Evolutionary conservation across 257 asterid genomes (phyloP).

Genomic region (Solanum megistacrolobum): DNA sequence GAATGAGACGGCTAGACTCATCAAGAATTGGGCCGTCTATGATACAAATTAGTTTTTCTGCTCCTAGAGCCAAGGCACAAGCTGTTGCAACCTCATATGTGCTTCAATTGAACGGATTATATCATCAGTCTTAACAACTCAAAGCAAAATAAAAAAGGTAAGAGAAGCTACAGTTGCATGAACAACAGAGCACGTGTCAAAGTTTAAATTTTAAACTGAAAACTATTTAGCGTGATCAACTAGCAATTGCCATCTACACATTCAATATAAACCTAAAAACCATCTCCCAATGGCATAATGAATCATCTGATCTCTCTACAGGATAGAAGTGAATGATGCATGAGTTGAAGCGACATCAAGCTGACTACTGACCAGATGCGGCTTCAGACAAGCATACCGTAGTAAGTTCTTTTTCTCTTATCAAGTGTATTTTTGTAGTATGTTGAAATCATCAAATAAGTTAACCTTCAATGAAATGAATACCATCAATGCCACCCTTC

Average conservation of each 20-base stretch:
- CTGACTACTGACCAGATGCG: background rate
- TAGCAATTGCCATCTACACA: background rate
- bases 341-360: background rate
- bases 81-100: constrained; percentile 97
- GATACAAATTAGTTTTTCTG: constrained; percentile 80
- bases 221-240: background rate
- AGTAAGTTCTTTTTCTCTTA: background rate
- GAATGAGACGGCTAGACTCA: constrained; percentile 63
- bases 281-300: background rate
- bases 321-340: background rate
- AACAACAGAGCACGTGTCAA: background rate
- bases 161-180: background rate
- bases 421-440: background rate
- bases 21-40: constrained; percentile 88
- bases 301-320: background rate
- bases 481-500: background rate
- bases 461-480: background rate
- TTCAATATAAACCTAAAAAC: background rate
- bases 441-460: background rate
- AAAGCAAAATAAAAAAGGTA: background rate
- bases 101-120: constrained; percentile 34
- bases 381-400: background rate
- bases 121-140: background rate
- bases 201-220: background rate
- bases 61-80: constrained; percentile 87